Percentiles rank a stretch among this genome's conserved stretches.
Conservation (phyloP, 2,329 filamentous ascomycete genomes). For the Hypoxylon sp. region DNA sequence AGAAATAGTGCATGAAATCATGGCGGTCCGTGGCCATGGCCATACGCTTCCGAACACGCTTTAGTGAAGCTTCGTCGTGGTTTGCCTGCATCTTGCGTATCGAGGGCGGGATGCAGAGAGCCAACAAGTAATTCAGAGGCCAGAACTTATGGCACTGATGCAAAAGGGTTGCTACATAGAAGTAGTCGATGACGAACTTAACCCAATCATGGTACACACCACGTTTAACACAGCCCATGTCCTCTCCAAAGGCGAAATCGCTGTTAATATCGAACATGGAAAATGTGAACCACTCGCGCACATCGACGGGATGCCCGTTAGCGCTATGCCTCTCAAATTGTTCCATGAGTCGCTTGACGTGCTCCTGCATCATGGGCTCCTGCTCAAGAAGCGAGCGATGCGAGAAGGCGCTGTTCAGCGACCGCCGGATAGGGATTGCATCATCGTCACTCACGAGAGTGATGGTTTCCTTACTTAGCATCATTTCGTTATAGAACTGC, state of each 20-base stretch:
- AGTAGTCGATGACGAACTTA: neutral
- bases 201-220: constrained; percentile 26
- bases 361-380: constrained; percentile 32
- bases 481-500: constrained; percentile 5
- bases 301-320: constrained; percentile 9
- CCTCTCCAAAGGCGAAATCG: constrained; percentile 32
- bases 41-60: no score
- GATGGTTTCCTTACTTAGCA: constrained; percentile 16
- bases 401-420: constrained; percentile 18
- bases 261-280: constrained; percentile 32
- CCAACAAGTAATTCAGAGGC: neutral
- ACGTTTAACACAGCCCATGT: constrained; percentile 18
- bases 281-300: constrained; percentile 27
- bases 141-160: neutral
- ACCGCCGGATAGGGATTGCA: no score
- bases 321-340: constrained; percentile 15
- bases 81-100: neutral
- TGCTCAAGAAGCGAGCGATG: constrained; percentile 30
- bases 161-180: neutral
- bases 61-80: neutral
- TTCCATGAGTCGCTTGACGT: constrained; percentile 20
- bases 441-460: no score
- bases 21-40: no score
- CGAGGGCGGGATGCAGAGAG: neutral
- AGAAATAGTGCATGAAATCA: neutral